Evolutionary conservation across 768 basidiomycete genomes (phyloP).

Genomic region (Agrocybe praecox): DNA sequence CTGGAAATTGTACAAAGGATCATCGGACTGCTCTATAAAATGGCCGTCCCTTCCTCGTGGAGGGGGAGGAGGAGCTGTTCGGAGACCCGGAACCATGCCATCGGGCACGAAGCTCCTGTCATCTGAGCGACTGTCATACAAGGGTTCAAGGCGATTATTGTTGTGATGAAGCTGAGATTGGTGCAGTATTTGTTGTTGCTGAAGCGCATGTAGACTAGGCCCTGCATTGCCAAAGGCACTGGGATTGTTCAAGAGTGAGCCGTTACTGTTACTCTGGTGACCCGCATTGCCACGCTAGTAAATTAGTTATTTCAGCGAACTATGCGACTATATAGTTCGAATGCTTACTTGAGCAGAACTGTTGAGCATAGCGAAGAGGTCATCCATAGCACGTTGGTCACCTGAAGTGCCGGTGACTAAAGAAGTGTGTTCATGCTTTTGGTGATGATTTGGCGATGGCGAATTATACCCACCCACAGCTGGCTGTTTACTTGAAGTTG

Average conservation of each 20-base stretch:
- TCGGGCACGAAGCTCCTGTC: conserved; percentile 82
- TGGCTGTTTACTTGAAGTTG: conserved; percentile 36
- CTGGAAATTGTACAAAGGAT: conserved; percentile 61
- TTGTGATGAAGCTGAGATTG: conserved; percentile 43
- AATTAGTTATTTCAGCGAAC: conserved; percentile 1
- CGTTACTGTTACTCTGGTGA: conserved; percentile 18
- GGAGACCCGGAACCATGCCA: conserved; percentile 84
- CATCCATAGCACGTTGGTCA: conserved; percentile 72
- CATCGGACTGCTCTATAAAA: conserved; percentile 63
- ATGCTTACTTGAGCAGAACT: conserved; percentile 70
- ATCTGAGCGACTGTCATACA: conserved; percentile 75
- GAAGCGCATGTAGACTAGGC: conserved; percentile 40
- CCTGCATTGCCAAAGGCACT: conserved; percentile 34
- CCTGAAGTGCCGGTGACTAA: conserved; percentile 39
- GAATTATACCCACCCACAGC: conserved; percentile 40
- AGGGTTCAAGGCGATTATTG: conserved; percentile 59
- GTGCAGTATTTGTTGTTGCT: conserved; percentile 44
- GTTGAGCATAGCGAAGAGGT: conserved; percentile 80
- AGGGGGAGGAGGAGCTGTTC: conserved; percentile 63
- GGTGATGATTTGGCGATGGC: conserved; percentile 47
- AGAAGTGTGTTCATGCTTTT: conserved; percentile 47
- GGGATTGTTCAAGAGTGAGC: conserved; percentile 25
- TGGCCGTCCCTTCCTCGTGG: conserved; percentile 60
- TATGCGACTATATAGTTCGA: not conserved
- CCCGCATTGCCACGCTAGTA: conserved; percentile 35